phyloP scores from a whole-genome alignment of 129 eudicot species.

The Artemisia annua region DNA sequence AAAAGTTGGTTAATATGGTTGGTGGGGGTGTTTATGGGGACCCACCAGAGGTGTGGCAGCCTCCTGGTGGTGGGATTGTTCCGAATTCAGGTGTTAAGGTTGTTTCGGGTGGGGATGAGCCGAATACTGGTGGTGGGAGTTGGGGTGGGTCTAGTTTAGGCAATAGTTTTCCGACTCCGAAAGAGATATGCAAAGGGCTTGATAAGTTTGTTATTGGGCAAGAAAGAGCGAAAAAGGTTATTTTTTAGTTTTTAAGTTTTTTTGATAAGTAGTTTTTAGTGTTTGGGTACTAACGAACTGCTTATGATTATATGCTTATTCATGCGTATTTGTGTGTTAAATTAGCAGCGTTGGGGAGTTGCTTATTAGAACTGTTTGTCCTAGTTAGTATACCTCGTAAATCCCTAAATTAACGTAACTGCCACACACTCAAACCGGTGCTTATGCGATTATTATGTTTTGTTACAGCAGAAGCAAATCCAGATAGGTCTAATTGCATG shows the following conservation, averaged over 20 bases:
- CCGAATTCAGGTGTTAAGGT: conserved; percentile 56
- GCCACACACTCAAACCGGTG: too few relatives aligned
- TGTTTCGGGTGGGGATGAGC: conserved; percentile 54
- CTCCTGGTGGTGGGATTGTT: conserved; percentile 74
- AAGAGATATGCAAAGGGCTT: conserved; percentile 76
- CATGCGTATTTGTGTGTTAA: neutral
- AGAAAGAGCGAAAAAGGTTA: conserved; percentile 68
- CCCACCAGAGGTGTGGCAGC: conserved; percentile 99
- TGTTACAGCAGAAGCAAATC: too few relatives aligned
- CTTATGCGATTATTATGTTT: too few relatives aligned
- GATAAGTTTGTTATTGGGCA: conserved; percentile 83
- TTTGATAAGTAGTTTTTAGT: too few relatives aligned
- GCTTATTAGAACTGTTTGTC: too few relatives aligned
- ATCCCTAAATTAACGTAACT: too few relatives aligned
- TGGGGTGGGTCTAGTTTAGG: conserved; percentile 97
- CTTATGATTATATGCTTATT: neutral
- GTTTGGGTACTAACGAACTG: neutral
- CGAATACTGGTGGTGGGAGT: conserved; percentile 56
- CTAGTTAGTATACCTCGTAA: too few relatives aligned
- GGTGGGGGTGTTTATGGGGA: conserved; percentile 61
- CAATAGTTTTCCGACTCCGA: conserved; percentile 77
- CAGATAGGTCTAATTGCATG: too few relatives aligned
- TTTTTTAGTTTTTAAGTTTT: neutral
- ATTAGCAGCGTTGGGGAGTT: too few relatives aligned
- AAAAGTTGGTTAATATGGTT: conserved; percentile 37